Evolutionary conservation across 495 filamentous ascomycete genomes (phyloP).

Genomic region (Daldinia childiae): DNA sequence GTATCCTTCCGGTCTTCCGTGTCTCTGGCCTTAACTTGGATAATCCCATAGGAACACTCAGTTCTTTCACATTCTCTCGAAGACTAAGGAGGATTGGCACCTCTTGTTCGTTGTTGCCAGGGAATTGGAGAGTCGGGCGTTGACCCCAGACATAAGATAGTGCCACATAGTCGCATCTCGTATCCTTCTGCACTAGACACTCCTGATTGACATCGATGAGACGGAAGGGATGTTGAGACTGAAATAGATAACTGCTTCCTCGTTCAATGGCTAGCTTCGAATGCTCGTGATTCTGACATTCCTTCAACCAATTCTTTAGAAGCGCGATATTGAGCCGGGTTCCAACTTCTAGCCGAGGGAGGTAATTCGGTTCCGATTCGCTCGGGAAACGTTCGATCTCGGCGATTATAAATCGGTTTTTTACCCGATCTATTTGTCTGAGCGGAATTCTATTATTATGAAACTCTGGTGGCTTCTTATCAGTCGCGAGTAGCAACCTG

Average conservation of each 20-base stretch:
- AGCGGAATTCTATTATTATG: not conserved
- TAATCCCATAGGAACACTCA: not conserved
- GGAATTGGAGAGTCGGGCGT: not conserved
- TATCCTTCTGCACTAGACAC: not conserved
- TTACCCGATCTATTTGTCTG: not conserved
- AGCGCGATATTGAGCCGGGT: not conserved
- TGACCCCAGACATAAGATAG: not conserved
- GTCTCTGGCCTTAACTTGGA: not conserved
- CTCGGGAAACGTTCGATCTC: not conserved
- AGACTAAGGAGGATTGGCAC: not conserved
- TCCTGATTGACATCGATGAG: not conserved
- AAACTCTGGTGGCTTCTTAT: not conserved
- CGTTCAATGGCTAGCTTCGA: not conserved
- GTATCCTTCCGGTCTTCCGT: not conserved
- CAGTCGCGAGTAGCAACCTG: not conserved
- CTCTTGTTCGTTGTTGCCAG: not conserved
- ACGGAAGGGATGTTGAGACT: not conserved
- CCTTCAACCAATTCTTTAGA: not conserved
- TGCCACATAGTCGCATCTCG: not conserved
- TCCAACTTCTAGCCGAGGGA: not conserved
- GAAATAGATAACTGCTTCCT: not conserved
- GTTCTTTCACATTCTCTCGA: not conserved
- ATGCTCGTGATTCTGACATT: not conserved
- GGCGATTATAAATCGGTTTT: not conserved
- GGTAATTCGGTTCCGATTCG: not conserved